Percentiles rank a stretch among this genome's conserved stretches.
These are phyloP conservation scores for Homolaphlyctis polyrhiza DNA, from an alignment of 371 early-diverging fungal genomes.

Conservation along the genomic window DNA sequence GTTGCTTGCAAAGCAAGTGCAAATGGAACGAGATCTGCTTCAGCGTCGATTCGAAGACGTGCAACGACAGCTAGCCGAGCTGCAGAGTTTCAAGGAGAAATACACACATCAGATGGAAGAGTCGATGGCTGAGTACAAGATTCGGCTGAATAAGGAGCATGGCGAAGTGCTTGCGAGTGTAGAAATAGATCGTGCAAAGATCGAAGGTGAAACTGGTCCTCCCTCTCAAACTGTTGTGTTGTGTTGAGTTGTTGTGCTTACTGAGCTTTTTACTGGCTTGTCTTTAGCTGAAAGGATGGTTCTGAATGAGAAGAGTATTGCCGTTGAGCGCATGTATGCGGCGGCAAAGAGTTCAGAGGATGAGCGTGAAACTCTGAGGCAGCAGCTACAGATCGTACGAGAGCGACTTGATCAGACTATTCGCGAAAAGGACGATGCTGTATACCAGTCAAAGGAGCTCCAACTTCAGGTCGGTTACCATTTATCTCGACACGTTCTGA, in stretches of 20 bases:
- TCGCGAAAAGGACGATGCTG: slow-evolving; percentile 18
- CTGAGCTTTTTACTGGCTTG: background rate
- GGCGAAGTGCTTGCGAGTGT: slow-evolving; percentile 23
- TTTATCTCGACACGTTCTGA: no score
- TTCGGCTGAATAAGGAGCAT: slow-evolving; percentile 35
- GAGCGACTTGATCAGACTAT: slow-evolving; percentile 4
- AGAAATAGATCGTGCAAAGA: slow-evolving; percentile 29
- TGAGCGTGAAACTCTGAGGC: slow-evolving; percentile 16
- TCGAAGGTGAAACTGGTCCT: slow-evolving; percentile 22
- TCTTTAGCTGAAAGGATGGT: slow-evolving; percentile 23
- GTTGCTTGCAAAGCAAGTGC: slow-evolving; percentile 16
- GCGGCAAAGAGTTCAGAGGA: slow-evolving; percentile 14
- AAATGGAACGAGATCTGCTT: slow-evolving; percentile 25
- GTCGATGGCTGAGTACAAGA: slow-evolving; percentile 38
- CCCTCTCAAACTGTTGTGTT: slow-evolving; percentile 1
- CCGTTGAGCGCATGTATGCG: slow-evolving; percentile 17
- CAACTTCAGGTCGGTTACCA: slow-evolving; percentile 18
- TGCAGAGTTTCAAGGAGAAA: slow-evolving; percentile 31
- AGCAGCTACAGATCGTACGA: slow-evolving; percentile 9
- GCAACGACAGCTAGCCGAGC: slow-evolving; percentile 18
- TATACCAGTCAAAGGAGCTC: slow-evolving; percentile 17
- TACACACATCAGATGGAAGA: slow-evolving; percentile 40
- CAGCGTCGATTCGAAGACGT: slow-evolving; percentile 28
- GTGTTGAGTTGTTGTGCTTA: background rate
- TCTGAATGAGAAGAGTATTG: slow-evolving; percentile 21